Evolutionary conservation across 495 filamentous ascomycete species (phyloP), one percentile per base, ranked within the genome.

Genomic region (Penicillium coprophilum): DNA sequence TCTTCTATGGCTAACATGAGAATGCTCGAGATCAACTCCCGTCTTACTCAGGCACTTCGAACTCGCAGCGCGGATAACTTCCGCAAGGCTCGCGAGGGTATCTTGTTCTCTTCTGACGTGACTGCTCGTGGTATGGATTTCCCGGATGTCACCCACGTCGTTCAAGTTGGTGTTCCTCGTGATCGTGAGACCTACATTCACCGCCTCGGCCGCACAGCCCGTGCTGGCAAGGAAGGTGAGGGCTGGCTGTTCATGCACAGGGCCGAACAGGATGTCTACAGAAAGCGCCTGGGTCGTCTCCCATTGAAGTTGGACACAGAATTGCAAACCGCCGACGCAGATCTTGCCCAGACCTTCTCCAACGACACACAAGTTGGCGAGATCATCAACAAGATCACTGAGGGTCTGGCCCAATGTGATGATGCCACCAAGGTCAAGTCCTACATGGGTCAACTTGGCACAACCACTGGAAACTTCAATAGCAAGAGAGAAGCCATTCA

Each of bases 91-190:
- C 53, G 74, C 15, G 80, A 81, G 24, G 92, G 77, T 28, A 87
- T 98, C 51, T 81, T 98, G 24, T 82, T 97, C 69, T 92, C 92
- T 1, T 92, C 91, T 5, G 94, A 98, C 71, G 93, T 98, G 24
- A 94, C 93, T 1, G 91, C 94, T 13, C 86, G 94, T 67, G 94
- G 94, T 63, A 87, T 91, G 85, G 87, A 91, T 66, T 90, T 90
- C 67, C 87, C 86, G 2, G 80, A 81, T 45, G 87, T 89, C 32
- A 87, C 84, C 36, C 85, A 88, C 55, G 85, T 91, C 59, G 80
- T 91, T 50, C 88, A 91, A 64, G 67, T 87, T 7, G 86, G 87
- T 28, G 59, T 85, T 19, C 86, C 88, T 10, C 65, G 77, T 2
- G 77, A 79, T 48, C 77, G 79, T 23, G 84, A 88, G 58, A 82